Evolutionary conservation across 164 flowering plant species (phyloP).

Genomic region (Taxillus chinensis): DNA sequence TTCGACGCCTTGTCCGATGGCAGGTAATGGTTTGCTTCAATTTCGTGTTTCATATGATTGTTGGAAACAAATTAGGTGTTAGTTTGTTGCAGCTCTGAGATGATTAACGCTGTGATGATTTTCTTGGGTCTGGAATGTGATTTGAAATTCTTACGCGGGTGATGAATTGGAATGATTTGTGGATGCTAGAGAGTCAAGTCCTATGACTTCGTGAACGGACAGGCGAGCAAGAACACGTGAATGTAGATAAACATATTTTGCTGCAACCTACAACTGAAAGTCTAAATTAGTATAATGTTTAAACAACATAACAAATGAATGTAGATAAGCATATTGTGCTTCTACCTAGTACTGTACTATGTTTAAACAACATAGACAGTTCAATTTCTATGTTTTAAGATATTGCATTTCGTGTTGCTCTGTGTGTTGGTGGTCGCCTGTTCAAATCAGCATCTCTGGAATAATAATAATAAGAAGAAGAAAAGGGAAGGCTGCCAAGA

Average conservation of each 20-base stretch:
- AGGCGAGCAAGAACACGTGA: not conserved
- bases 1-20: conserved; percentile 85
- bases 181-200: not conserved
- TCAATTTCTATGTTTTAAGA: too few relatives aligned
- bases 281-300: too few relatives aligned
- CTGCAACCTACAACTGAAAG: not conserved
- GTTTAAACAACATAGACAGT: too few relatives aligned
- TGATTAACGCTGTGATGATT: not conserved
- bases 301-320: too few relatives aligned
- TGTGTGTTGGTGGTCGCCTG: too few relatives aligned
- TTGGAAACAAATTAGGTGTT: too few relatives aligned
- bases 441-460: not conserved
- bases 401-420: too few relatives aligned
- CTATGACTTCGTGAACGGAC: not conserved
- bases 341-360: too few relatives aligned
- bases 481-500: too few relatives aligned
- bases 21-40: conserved; percentile 30
- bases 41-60: too few relatives aligned
- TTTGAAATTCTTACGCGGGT: not conserved
- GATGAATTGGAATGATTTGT: not conserved
- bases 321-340: too few relatives aligned
- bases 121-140: not conserved
- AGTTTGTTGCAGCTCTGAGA: too few relatives aligned
- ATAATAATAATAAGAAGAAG: not conserved
- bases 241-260: not conserved